Conservation (phyloP, 2,329 filamentous ascomycete species). For the Trichoderma lentiforme region DNA sequence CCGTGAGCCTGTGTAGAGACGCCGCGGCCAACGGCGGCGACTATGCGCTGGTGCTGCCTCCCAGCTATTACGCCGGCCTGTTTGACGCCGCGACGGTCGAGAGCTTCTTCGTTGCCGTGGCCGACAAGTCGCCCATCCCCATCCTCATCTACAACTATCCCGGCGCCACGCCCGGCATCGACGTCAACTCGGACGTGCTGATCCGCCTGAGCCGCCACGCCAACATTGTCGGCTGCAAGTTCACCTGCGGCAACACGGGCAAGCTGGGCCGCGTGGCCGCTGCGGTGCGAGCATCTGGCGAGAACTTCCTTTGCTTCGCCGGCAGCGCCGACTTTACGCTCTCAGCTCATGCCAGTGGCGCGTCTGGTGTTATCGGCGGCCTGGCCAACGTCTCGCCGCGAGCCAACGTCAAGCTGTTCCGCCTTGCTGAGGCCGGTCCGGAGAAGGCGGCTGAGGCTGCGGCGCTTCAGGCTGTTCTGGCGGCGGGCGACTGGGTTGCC, state of each 20-base stretch:
- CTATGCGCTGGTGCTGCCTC: slow-evolving; percentile 72
- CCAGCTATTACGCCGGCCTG: slow-evolving; percentile 69
- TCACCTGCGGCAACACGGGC: slow-evolving; percentile 68
- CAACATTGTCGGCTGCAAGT: slow-evolving; percentile 66
- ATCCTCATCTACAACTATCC: slow-evolving; percentile 70
- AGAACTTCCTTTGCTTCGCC: slow-evolving; percentile 65
- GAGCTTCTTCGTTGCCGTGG: slow-evolving; percentile 64
- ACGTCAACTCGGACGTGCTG: slow-evolving; percentile 62
- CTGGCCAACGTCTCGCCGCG: slow-evolving; percentile 69
- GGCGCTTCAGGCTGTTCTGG: slow-evolving; percentile 62
- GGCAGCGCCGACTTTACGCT: slow-evolving; percentile 72
- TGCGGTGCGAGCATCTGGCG: slow-evolving; percentile 44
- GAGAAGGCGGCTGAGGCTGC: slow-evolving; percentile 62
- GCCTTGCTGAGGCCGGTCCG: slow-evolving; percentile 57
- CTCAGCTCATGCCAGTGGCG: slow-evolving; percentile 65
- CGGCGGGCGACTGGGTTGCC: slow-evolving; percentile 68
- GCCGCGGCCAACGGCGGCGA: slow-evolving; percentile 68
- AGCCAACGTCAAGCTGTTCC: slow-evolving; percentile 58
- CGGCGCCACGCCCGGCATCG: slow-evolving; percentile 60
- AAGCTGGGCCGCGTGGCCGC: slow-evolving; percentile 63
- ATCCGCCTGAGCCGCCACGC: slow-evolving; percentile 57
- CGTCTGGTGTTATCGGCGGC: slow-evolving; percentile 68
- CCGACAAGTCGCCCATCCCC: slow-evolving; percentile 60
- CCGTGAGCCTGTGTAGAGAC: slow-evolving; percentile 65
- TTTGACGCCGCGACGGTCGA: slow-evolving; percentile 59